Conservation (phyloP, 2,329 filamentous ascomycete genomes). For the Fusarium agapanthi region DNA sequence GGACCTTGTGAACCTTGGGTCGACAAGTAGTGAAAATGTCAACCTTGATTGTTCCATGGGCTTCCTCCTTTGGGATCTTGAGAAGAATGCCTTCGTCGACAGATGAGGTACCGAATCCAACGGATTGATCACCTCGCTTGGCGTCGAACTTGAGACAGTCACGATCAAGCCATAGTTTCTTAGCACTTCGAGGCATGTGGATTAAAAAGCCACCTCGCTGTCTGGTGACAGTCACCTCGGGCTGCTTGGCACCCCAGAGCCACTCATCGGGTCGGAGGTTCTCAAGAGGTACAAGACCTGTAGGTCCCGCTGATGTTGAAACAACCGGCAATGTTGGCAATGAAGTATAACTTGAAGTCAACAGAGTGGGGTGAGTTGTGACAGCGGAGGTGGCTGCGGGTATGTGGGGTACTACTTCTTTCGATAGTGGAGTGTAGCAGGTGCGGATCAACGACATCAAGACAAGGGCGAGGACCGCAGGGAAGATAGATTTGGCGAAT, state of each 20-base stretch:
- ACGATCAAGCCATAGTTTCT: slow-evolving; percentile 65
- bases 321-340: slow-evolving; percentile 19
- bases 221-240: slow-evolving; percentile 44
- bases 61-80: slow-evolving; percentile 62
- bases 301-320: slow-evolving; percentile 29
- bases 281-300: slow-evolving; percentile 44
- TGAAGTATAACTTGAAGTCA: slow-evolving; percentile 30
- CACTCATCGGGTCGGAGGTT: slow-evolving; percentile 45
- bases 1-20: slow-evolving; percentile 68
- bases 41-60: slow-evolving; percentile 66
- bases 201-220: slow-evolving; percentile 62
- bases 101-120: slow-evolving; percentile 59
- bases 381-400: slow-evolving; percentile 39
- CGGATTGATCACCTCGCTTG: slow-evolving; percentile 55
- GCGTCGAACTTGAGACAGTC: slow-evolving; percentile 66
- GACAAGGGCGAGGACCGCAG: slow-evolving; percentile 38
- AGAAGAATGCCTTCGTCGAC: slow-evolving; percentile 62
- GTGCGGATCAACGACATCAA: slow-evolving; percentile 38
- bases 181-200: slow-evolving; percentile 57
- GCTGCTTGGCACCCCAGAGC: slow-evolving; percentile 47
- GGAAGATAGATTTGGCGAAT: slow-evolving; percentile 33
- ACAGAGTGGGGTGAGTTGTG: slow-evolving; percentile 38
- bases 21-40: slow-evolving; percentile 66
- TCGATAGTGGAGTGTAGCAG: slow-evolving; percentile 41
- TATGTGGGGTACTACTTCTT: slow-evolving; percentile 34